Evolutionary conservation across 768 basidiomycete species (phyloP).

Genomic region (Amanita rimosa): DNA sequence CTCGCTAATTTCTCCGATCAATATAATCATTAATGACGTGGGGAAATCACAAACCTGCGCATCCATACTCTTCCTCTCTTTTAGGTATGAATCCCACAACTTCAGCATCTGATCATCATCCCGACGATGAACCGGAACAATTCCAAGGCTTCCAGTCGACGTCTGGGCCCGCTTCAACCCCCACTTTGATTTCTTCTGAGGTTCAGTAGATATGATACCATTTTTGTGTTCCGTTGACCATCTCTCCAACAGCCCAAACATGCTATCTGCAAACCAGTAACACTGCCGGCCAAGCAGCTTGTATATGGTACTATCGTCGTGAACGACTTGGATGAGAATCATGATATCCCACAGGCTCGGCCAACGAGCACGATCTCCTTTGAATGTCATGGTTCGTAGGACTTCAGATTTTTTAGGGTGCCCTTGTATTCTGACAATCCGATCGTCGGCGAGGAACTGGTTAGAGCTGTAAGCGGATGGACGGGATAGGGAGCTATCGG

Average conservation of each 20-base stretch:
- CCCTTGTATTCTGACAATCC: background rate
- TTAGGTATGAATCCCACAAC: no score
- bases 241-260: background rate
- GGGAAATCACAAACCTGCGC: no score
- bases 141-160: background rate
- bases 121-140: background rate
- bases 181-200: background rate
- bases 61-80: no score
- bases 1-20: no score
- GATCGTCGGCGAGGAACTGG: background rate
- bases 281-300: background rate
- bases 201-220: background rate
- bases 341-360: conserved; percentile 3
- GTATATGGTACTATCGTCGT: background rate
- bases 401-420: background rate
- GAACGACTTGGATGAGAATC: background rate
- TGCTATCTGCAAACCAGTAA: conserved; percentile 3
- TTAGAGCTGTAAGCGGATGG: background rate
- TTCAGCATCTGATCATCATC: background rate
- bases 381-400: background rate
- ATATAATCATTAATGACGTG: no score
- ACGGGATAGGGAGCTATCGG: background rate
- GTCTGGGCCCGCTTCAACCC: background rate
- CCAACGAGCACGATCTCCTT: background rate
- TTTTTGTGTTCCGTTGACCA: background rate